phyloP scores from a whole-genome alignment of 2,329 filamentous ascomycete species.

The Hawksworthiomyces lignivorus region DNA sequence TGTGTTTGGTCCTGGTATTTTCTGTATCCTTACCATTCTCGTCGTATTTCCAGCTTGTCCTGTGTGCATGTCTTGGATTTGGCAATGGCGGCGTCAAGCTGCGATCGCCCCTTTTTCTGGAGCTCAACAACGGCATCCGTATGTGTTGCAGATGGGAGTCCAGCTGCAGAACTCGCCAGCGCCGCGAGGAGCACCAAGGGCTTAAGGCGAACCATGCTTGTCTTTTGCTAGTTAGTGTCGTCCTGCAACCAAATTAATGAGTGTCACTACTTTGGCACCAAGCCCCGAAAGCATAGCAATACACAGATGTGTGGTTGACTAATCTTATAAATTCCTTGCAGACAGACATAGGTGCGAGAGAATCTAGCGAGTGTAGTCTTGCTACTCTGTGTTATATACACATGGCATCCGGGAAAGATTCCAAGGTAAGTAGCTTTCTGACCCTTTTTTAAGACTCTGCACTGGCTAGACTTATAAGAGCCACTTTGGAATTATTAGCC shows the following conservation, averaged over 20 bases:
- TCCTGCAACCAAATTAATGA: not conserved
- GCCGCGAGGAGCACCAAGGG: conserved; percentile 4
- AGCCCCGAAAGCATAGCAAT: too few relatives aligned
- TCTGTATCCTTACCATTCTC: too few relatives aligned
- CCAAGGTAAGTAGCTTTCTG: conserved; percentile 11
- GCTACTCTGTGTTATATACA: not conserved
- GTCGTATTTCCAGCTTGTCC: conserved; percentile 22
- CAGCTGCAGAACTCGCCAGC: not conserved
- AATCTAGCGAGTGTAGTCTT: conserved; percentile 9
- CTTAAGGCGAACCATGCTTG: conserved; percentile 8
- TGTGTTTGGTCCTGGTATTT: too few relatives aligned
- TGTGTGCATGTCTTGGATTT: conserved; percentile 26
- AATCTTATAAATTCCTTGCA: too few relatives aligned
- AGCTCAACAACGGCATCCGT: conserved; percentile 22
- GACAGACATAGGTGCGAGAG: too few relatives aligned
- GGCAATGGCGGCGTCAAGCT: conserved; percentile 20
- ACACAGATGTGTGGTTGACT: too few relatives aligned
- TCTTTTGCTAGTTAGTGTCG: not conserved
- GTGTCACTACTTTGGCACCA: not conserved
- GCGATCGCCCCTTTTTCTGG: conserved; percentile 19
- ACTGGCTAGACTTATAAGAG: too few relatives aligned
- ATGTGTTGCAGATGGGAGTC: not conserved
- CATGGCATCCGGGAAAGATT: not conserved
- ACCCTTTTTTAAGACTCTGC: conserved; percentile 9
- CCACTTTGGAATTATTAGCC: conserved; percentile 6